phyloP scores from a whole-genome alignment of 768 basidiomycete genomes.

The Podaxis mareebaensis region DNA sequence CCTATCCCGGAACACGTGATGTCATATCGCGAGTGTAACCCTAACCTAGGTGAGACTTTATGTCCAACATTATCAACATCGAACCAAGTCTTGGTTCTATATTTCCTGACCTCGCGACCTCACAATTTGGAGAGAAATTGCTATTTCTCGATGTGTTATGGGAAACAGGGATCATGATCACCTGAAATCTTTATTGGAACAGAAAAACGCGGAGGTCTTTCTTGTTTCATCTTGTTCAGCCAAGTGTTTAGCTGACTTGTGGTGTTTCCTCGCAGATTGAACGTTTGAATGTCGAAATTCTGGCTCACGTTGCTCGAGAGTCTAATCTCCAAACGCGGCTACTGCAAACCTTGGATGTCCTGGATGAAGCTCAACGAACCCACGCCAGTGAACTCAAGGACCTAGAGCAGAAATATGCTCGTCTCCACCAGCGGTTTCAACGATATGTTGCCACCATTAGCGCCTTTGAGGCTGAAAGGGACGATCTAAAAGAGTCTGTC shows the following conservation, averaged over 20 bases:
- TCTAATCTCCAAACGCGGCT: slow-evolving; percentile 49
- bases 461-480: slow-evolving; percentile 44
- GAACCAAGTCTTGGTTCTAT: not conserved
- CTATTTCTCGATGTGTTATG: not conserved
- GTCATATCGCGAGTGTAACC: not conserved
- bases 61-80: not conserved
- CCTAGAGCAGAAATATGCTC: slow-evolving; percentile 31
- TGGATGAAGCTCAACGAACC: slow-evolving; percentile 42
- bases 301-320: slow-evolving; percentile 32
- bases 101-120: not conserved
- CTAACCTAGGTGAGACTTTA: not conserved
- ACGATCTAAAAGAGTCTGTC: slow-evolving; percentile 57
- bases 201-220: not conserved
- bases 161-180: not conserved
- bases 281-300: slow-evolving; percentile 13
- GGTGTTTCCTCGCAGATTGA: slow-evolving; percentile 8
- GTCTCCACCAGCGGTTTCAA: slow-evolving; percentile 38
- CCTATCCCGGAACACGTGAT: not conserved
- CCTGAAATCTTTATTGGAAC: not conserved
- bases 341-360: slow-evolving; percentile 46
- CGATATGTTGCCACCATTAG: slow-evolving; percentile 32
- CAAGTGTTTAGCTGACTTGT: not conserved
- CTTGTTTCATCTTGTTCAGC: not conserved
- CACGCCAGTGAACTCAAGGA: slow-evolving; percentile 42
- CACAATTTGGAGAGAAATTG: not conserved